phyloP scores from a whole-genome alignment of 31 red algal genomes.

The Odonthalia washingtoniensis region DNA sequence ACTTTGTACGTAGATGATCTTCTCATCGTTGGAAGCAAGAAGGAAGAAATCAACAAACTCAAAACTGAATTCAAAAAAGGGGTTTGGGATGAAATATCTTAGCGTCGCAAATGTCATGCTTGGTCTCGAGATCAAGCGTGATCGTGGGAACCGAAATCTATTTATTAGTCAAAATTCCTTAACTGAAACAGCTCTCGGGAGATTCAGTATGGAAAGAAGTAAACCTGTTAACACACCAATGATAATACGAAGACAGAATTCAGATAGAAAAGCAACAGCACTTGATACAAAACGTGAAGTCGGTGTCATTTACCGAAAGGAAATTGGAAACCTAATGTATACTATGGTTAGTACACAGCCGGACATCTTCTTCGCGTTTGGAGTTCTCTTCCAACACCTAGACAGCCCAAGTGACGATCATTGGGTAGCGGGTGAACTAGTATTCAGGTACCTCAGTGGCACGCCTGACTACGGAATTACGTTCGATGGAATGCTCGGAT shows the following conservation, averaged over 20 bases:
- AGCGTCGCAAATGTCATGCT: neutral
- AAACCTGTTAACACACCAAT: too few species aligned
- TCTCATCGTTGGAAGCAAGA: neutral
- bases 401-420: too few species aligned
- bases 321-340: too few species aligned
- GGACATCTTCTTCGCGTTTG: too few species aligned
- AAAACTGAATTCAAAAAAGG: constrained; percentile 35
- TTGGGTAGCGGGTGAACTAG: constrained; percentile 23
- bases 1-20: constrained; percentile 44
- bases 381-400: too few species aligned
- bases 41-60: neutral
- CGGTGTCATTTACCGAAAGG: too few species aligned
- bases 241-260: too few species aligned
- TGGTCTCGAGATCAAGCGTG: constrained; percentile 29
- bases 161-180: constrained; percentile 6
- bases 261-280: too few species aligned
- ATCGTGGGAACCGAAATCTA: neutral
- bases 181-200: too few species aligned
- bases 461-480: neutral
- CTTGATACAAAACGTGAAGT: too few species aligned
- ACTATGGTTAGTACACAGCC: too few species aligned
- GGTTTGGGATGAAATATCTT: constrained; percentile 43
- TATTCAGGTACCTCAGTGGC: constrained; percentile 29
- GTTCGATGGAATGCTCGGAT: neutral
- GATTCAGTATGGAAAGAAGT: too few species aligned